Conservation (phyloP, 73 alveolate genomes). For the Loxodes magnus region DNA sequence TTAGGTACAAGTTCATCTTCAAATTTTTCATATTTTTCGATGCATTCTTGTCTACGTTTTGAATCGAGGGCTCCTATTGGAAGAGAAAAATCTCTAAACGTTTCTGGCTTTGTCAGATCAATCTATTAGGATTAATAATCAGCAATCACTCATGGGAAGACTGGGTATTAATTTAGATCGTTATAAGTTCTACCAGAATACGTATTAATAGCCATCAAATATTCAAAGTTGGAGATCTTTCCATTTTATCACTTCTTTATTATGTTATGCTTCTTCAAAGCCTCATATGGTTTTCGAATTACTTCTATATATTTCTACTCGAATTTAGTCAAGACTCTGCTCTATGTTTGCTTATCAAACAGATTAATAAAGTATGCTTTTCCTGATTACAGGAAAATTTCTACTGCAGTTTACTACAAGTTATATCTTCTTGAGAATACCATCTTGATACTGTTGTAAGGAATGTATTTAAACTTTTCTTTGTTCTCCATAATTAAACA, state of each 20-base stretch:
- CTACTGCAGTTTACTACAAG: slow-evolving; percentile 3
- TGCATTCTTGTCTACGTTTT: background rate
- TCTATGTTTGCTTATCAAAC: background rate
- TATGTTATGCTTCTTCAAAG: background rate
- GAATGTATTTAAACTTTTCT: slow-evolving; percentile 1
- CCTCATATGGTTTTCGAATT: background rate
- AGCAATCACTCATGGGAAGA: slow-evolving; percentile 62
- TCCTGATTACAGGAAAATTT: slow-evolving; percentile 2
- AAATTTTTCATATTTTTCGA: background rate
- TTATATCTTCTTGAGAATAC: slow-evolving; percentile 3
- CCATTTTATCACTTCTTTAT: background rate
- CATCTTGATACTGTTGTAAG: background rate
- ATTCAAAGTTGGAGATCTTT: slow-evolving; percentile 46
- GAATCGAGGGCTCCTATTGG: slow-evolving; percentile 36
- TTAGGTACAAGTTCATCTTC: slow-evolving; percentile 33
- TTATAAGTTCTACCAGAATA: slow-evolving; percentile 46
- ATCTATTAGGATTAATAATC: slow-evolving; percentile 35
- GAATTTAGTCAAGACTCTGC: background rate
- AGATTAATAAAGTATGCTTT: slow-evolving; percentile 5
- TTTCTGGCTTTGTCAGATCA: slow-evolving; percentile 4
- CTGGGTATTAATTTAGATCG: slow-evolving; percentile 66
- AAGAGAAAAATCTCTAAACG: slow-evolving; percentile 18
- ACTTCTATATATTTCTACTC: background rate
- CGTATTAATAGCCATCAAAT: slow-evolving; percentile 44
- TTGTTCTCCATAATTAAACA: background rate